A percentile compares a stretch with the other conserved stretches of the same genome.
These are phyloP conservation scores for Biscogniauxia mediterranea DNA, from an alignment of 2,329 filamentous ascomycete genomes.

Conservation along the genomic window DNA sequence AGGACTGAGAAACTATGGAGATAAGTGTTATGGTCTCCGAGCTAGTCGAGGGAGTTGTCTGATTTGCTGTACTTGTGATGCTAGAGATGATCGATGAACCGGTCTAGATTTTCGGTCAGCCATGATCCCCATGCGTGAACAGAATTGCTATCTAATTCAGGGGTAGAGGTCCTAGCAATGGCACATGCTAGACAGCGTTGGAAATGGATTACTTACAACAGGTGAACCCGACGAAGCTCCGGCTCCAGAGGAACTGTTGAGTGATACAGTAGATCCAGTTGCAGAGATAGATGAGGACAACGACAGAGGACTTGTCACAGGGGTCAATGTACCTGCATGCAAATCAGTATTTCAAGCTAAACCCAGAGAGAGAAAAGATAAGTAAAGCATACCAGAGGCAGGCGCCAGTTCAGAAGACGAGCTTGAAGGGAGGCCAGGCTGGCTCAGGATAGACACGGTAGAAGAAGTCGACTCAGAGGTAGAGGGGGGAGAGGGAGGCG, in stretches of 20 bases:
- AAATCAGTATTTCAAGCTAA: neutral
- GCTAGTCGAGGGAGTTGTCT: conserved; percentile 10
- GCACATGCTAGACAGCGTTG: neutral
- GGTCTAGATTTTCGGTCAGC: conserved; percentile 6
- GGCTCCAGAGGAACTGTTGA: neutral
- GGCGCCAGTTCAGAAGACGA: neutral
- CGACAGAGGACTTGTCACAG: neutral
- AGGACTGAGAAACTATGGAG: conserved; percentile 16
- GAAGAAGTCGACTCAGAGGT: conserved; percentile 12
- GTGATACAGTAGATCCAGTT: neutral
- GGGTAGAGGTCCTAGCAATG: neutral
- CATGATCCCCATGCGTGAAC: neutral
- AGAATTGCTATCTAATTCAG: neutral
- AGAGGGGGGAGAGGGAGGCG: conserved; percentile 21
- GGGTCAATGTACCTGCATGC: neutral
- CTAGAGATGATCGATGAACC: conserved; percentile 4
- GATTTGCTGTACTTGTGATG: conserved; percentile 7
- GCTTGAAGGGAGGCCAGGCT: conserved; percentile 2
- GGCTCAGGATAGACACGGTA: conserved; percentile 10
- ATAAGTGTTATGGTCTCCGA: conserved; percentile 16
- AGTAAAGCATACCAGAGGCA: neutral
- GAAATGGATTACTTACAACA: neutral
- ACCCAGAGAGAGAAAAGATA: neutral
- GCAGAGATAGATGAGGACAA: neutral
- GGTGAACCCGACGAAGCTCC: neutral